These are phyloP conservation scores for Trifolium dubium DNA, from an alignment of 306 rosid species.

Conservation along the genomic window DNA sequence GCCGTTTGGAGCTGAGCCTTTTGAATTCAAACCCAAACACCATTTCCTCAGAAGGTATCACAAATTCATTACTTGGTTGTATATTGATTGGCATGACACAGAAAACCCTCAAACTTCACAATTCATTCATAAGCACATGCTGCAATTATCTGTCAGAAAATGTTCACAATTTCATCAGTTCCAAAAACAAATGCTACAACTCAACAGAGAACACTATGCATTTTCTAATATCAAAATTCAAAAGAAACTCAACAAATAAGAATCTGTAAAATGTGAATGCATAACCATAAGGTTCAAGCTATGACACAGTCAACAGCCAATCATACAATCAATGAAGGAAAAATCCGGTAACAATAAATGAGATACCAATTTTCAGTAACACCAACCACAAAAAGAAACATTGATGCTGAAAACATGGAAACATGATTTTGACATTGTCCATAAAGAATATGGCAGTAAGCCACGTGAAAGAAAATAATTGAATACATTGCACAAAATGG, in stretches of 20 bases:
- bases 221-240: conserved; percentile 6
- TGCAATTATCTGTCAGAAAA: conserved; percentile 38
- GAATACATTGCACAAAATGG: conserved; percentile 37
- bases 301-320: conserved; percentile 24
- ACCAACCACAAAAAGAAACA: conserved; percentile 37
- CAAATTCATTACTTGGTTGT: conserved; percentile 39
- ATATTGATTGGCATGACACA: conserved; percentile 44
- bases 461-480: conserved; percentile 41
- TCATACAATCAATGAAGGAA: conserved; percentile 17
- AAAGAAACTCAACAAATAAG: neutral
- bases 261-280: conserved; percentile 7
- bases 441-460: conserved; percentile 31
- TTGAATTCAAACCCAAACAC: conserved; percentile 57
- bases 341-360: conserved; percentile 23
- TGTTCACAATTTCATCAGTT: conserved; percentile 34
- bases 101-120: conserved; percentile 40
- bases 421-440: conserved; percentile 41
- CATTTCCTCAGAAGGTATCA: conserved; percentile 60
- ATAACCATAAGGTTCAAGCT: conserved; percentile 4
- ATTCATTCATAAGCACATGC: conserved; percentile 37
- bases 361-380: neutral
- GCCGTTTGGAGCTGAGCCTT: conserved; percentile 56
- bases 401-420: conserved; percentile 33
- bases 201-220: conserved; percentile 4
- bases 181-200: conserved; percentile 6